Base-by-base conservation (phyloP, 2,329 filamentous ascomycete genomes). In the Aspergillus vadensis region DNA sequence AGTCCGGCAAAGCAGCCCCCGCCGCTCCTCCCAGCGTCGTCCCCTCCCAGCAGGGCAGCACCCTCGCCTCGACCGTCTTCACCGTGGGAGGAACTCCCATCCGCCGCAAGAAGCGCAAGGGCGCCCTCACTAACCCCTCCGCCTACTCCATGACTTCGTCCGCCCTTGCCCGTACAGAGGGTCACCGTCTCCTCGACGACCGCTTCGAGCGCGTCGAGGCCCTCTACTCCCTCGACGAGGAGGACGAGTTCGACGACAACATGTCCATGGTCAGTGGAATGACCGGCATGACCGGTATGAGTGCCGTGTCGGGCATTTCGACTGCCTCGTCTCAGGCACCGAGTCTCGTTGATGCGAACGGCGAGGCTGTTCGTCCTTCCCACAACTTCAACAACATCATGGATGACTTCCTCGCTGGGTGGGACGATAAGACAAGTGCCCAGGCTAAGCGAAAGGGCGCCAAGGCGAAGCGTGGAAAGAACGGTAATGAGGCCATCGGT, bases 131-230 rank as follows among this genome's bases (percentile, higher is more conserved):
- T 3, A 91, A 90, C 65, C 89, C 91, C 0, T 95, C 92, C 0
- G 88, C 86, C 60, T 96, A 95, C 78, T 95, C 91, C 55, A 97
- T 97, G 93, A 92, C 91, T 0, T 96, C 91, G 1, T 96, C 92
- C 0, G 90, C 92, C 0, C 82, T 97, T 17, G 88, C 91, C 55
- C 87, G 95, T 58, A 99, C 93, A 1, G 94, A 97, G 70, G 91
- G 92, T 44, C 85, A 96, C 62, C 88, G 88, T 0, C 84, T 96
- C 1, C 82, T 99, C 6, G 96, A 99, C 74, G 90, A 90, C 50
- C 86, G 95, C 25, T 99, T 98, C 74, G 95, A 99, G 74, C 91
- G 86, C 76, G 86, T 98, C 19, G 92, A 97, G 76, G 90, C 94
- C 74, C 83, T 89, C 63, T 97, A 92, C 70, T 82, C 85, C n/a